phyloP scores from a whole-genome alignment of 164 flowering plant species.

The Amborella trichopoda region DNA sequence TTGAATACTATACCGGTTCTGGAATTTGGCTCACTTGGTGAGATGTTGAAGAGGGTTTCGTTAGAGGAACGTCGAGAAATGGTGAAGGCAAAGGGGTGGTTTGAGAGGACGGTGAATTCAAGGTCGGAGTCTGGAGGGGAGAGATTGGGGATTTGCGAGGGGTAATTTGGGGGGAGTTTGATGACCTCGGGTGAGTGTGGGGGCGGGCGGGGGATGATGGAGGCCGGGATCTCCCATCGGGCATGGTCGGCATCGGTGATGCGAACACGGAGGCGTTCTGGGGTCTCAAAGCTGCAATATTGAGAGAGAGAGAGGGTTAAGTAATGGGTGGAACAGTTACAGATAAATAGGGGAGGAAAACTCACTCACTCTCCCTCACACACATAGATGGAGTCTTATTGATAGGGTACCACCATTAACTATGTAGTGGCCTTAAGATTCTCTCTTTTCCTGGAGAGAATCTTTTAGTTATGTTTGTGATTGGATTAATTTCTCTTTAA shows the following conservation, averaged over 20 bases:
- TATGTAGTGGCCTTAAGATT: not conserved
- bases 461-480: conserved; percentile 4
- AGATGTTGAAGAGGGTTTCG: conserved; percentile 20
- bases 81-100: conserved; percentile 13
- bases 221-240: conserved; percentile 67
- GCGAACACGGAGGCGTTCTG: conserved; percentile 35
- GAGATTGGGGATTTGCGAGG: conserved; percentile 4
- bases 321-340: not conserved
- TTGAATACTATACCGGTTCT: conserved; percentile 47
- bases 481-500: conserved; percentile 22
- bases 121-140: conserved; percentile 17
- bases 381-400: not conserved
- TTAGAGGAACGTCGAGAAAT: conserved; percentile 15
- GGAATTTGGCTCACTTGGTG: conserved; percentile 10
- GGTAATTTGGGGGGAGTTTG: not conserved
- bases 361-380: too few relatives aligned
- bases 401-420: not conserved
- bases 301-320: not conserved
- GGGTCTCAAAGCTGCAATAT: conserved; percentile 39
- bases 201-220: conserved; percentile 30
- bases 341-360: too few relatives aligned
- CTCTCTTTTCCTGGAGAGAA: not conserved
- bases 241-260: conserved; percentile 37
- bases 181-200: conserved; percentile 4
- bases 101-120: conserved; percentile 11